These are phyloP conservation scores for Pseudopediastrum boryanum DNA, from an alignment of 139 green algal genomes.

Conservation along the genomic window DNA sequence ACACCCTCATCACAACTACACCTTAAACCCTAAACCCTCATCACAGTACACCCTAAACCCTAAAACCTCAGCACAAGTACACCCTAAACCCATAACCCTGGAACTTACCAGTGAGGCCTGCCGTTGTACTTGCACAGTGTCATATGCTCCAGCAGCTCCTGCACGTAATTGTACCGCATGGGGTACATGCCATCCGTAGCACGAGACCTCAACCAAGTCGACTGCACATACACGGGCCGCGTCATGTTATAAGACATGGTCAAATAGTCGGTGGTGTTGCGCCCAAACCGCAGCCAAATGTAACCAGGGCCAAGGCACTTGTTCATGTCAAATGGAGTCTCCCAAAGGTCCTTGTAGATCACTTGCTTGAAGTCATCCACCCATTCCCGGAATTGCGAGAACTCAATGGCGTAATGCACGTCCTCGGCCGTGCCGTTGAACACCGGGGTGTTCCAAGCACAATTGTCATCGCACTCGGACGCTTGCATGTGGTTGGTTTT, in stretches of 20 bases:
- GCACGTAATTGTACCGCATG: conserved; percentile 24
- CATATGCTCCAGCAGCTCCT: conserved; percentile 35
- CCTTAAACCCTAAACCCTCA: not conserved
- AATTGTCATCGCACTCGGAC: conserved; percentile 25
- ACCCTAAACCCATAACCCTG: not conserved
- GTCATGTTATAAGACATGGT: conserved; percentile 35
- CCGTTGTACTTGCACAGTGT: conserved; percentile 24
- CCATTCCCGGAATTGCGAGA: conserved; percentile 20
- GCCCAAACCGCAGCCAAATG: conserved; percentile 41
- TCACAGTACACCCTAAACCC: not conserved
- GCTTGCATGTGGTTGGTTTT: conserved; percentile 25
- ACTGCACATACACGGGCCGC: conserved; percentile 35
- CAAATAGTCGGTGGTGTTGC: conserved; percentile 19
- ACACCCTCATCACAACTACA: not conserved
- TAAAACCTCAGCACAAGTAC: not conserved
- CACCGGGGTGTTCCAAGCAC: conserved; percentile 21
- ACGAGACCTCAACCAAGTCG: conserved; percentile 23
- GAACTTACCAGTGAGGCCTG: not conserved
- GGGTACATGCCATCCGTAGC: conserved; percentile 9
- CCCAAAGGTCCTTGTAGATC: conserved; percentile 27
- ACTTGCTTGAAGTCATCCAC: conserved; percentile 26
- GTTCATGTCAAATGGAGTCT: not conserved
- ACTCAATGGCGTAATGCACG: conserved; percentile 33
- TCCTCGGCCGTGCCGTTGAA: conserved; percentile 38
- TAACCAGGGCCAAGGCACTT: conserved; percentile 33